Conservation (phyloP, 371 early-diverging fungal genomes). For the Nematocida ironsii region DNA sequence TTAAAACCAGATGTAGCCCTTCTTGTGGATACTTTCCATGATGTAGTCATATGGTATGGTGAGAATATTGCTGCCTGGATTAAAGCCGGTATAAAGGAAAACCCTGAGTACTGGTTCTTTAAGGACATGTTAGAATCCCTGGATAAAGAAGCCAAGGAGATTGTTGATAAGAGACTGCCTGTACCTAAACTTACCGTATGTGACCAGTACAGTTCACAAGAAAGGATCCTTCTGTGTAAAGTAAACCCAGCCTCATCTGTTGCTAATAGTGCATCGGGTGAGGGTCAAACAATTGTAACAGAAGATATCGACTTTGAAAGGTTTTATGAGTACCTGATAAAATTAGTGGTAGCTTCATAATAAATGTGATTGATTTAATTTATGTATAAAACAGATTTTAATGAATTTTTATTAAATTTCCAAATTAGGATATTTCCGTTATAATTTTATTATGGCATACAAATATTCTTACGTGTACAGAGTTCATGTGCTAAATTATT, state of each 20-base stretch:
- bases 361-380: not conserved
- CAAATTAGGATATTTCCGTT: no score
- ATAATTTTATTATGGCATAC: not conserved
- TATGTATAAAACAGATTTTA: no score
- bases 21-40: conserved; percentile 94
- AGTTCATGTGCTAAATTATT: not conserved
- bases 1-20: conserved; percentile 88
- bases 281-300: conserved; percentile 71
- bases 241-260: conserved; percentile 85
- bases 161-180: conserved; percentile 88
- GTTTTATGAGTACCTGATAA: conserved; percentile 68
- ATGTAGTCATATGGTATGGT: conserved; percentile 89
- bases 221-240: conserved; percentile 93
- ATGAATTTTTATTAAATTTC: no score
- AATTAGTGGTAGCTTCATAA: conserved; percentile 62
- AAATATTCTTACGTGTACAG: not conserved
- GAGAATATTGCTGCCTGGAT: conserved; percentile 84
- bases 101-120: conserved; percentile 84
- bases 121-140: conserved; percentile 81
- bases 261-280: conserved; percentile 65
- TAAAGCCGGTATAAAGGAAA: conserved; percentile 81
- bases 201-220: conserved; percentile 93
- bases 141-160: conserved; percentile 79
- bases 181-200: conserved; percentile 94
- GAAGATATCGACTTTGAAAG: conserved; percentile 71